Evolutionary conservation across 2,329 filamentous ascomycete species (phyloP), one percentile per base, ranked within the genome.

Genomic region (Colletotrichum lupini): DNA sequence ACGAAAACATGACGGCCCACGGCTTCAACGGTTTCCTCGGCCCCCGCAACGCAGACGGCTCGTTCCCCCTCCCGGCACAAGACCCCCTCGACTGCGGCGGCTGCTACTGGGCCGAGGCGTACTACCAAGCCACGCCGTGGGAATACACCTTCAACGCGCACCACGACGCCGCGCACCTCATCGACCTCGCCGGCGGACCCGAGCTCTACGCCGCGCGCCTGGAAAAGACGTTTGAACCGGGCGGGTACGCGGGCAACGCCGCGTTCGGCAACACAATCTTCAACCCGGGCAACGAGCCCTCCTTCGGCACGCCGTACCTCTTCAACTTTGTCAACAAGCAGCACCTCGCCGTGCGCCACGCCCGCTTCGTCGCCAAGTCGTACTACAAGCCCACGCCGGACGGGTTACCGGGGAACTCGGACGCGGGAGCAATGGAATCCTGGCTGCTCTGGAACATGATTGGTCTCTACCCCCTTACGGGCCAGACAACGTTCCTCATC

Each of bases 351-450:
- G 91, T 93, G 22, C 79, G 86, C 68, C 86, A 88, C 74, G 89
- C 88, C 57, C 88, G 92, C 62, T 83, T 83, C 67, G 84, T 92
- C 58, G 91, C 91, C 35, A 89, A 90, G 75, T 81, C 83, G 16
- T 90, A 89, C 81, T 93, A 93, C 81, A 84, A 83, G 61, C 84
- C 87, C 1, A 87, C 87, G 0, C 83, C 85, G 0, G 78, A 77
- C 8, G 92, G 92, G 0, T 83, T 94, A 0, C 92, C 92, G 0
- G 92, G 92, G 0, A 94, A 94, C 80, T 91, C 88, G 57, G 92
- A 94, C 79, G 91, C 91, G 1, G 92, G 92, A 7, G 91, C 92
- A 16, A 93, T 94, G 92, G 91, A 94, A 78, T 90, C 88, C 8
- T 93, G 91, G 89, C 80, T 92, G 3, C 81, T 93, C 9, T 94